Base-by-base conservation (phyloP, 768 basidiomycete species). In the Coprinellus micaceus region DNA sequence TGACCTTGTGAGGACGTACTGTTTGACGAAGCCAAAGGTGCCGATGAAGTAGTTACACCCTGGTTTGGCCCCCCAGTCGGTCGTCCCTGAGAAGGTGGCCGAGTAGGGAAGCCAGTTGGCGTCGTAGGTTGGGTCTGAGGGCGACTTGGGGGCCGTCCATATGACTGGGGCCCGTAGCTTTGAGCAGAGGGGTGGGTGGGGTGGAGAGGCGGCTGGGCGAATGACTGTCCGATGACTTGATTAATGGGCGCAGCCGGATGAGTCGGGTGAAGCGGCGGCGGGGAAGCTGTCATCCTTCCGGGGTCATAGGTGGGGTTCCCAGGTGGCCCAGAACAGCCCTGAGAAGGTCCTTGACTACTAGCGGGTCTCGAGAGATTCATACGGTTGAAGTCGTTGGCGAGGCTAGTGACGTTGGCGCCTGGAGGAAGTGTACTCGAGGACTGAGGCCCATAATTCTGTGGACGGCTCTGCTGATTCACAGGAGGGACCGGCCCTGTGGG, bases 311-410 rank as follows among this genome's bases (percentile, higher is more conserved):
- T 17, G 19, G 25, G 26, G 33, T 9, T 37, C 24, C 33, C 4
- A 10, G n/a, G 15, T 1, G 22, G 46, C 12, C 56, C 59, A 45
- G 28, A 37, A 36, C 39, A 40, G 30, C 30, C 25, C 13, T 41
- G 44, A 52, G 25, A 48, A 53, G 41, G 43, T 26, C 25, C 45
- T 26, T 45, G 59, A 19, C 47, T 30, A 52, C 58, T 36, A 19
- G 53, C 52, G 40, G 58, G 39, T 21, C 36, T 36, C 22, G 74
- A 71, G 21, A 79, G 64, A n/a, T 59, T 67, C 24, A 75, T 69
- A 36, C 69, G 66, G 39, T 66, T 67, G 54, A 81, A 76, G 44
- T 74, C 71, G 56, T 75, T 68, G 3, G 70, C 60, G 17, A 79
- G 66, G 17, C 69, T 60, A 52, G 66, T 45, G 22, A 75, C 61